Evolutionary conservation across 805 yeast species (phyloP).

Genomic region (Metschnikowia henanensis): DNA sequence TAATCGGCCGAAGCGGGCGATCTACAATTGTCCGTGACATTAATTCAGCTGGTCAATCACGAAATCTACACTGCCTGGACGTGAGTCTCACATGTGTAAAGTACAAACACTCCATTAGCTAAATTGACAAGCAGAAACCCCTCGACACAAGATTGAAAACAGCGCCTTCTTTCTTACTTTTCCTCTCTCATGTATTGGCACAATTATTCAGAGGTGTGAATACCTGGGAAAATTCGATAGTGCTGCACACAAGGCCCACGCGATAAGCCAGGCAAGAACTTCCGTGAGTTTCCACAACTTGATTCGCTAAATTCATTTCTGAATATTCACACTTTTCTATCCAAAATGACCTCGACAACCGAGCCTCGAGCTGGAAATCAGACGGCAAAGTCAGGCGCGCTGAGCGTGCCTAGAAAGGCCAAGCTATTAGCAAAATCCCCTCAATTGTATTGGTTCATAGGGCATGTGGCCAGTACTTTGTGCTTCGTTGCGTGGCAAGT

Average conservation of each 20-base stretch:
- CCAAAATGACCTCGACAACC: constrained; percentile 1
- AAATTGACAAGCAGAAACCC: too few relatives aligned
- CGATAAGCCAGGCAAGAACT: neutral
- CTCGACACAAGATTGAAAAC: neutral
- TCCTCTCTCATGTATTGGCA: neutral
- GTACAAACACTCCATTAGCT: too few relatives aligned
- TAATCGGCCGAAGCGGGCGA: too few relatives aligned
- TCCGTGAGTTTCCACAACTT: neutral
- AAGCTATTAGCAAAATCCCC: constrained; percentile 10
- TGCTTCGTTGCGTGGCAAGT: constrained; percentile 41
- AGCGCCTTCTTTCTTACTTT: neutral
- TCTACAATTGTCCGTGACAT: neutral
- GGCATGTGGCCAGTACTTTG: constrained; percentile 52
- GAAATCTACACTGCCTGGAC: too few relatives aligned
- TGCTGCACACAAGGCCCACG: too few relatives aligned
- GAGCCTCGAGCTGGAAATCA: neutral
- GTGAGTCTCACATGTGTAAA: too few relatives aligned
- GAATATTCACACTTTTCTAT: too few relatives aligned
- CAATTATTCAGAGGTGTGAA: neutral
- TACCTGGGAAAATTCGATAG: too few relatives aligned
- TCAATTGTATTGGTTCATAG: constrained; percentile 71
- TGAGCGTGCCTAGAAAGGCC: neutral
- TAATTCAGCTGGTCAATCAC: neutral
- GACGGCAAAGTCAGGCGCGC: neutral
- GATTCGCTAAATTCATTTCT: too few relatives aligned